Evolutionary conservation across 75 land plant genomes (phyloP).

Genomic region (Selaginella tamariscina): DNA sequence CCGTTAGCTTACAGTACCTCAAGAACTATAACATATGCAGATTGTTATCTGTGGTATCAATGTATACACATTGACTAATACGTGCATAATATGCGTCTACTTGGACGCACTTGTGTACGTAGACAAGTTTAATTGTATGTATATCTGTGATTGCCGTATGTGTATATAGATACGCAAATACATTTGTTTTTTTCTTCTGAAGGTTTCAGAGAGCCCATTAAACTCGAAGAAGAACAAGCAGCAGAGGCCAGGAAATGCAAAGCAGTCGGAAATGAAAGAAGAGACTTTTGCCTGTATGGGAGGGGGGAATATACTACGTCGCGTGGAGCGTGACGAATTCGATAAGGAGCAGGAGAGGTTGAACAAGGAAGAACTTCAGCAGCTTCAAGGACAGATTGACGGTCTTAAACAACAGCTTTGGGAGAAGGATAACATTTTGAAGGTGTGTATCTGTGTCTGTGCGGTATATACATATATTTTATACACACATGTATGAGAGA

Average conservation of each 20-base stretch:
- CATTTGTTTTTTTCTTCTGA: background rate
- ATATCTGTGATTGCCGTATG: too few relatives aligned
- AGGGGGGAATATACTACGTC: background rate
- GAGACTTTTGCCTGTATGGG: background rate
- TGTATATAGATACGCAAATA: too few relatives aligned
- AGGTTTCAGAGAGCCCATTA: background rate
- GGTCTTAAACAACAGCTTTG: background rate
- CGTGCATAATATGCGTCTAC: background rate
- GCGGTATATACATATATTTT: background rate
- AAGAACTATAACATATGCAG: too few relatives aligned
- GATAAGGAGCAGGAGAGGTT: background rate
- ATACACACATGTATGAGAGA: background rate
- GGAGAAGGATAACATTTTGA: background rate
- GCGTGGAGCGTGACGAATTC: background rate
- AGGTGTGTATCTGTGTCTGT: background rate
- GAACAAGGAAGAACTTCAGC: background rate
- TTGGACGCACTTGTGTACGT: constrained; percentile 11
- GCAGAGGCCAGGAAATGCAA: background rate
- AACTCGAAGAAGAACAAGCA: constrained; percentile 12
- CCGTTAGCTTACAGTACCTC: too few relatives aligned
- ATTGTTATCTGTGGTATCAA: too few relatives aligned
- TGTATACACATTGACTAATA: background rate
- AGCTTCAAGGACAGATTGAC: background rate
- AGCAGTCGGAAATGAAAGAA: background rate
- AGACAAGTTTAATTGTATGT: too few relatives aligned